Evolutionary conservation across 108 stramenopile genomes (phyloP).

Genomic region (Nannochloropsis granulata): DNA sequence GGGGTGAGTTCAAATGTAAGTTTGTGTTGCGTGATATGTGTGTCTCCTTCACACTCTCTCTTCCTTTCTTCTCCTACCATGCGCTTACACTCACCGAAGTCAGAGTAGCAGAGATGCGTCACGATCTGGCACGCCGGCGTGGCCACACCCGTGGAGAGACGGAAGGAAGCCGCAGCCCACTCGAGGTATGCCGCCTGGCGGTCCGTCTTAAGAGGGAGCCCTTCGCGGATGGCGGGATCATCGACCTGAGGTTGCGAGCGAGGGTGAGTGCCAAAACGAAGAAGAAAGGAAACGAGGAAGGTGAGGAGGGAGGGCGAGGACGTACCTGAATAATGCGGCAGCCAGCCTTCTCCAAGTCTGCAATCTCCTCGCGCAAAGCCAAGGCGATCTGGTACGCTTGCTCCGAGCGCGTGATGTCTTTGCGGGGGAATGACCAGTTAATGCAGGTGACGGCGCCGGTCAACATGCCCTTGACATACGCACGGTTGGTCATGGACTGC

Average conservation of each 20-base stretch:
- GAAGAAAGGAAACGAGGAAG: neutral
- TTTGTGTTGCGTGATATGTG: too few species aligned
- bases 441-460: constrained; percentile 59
- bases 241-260: constrained; percentile 25
- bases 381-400: constrained; percentile 52
- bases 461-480: constrained; percentile 57
- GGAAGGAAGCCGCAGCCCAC: constrained; percentile 53
- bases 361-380: constrained; percentile 46
- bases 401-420: constrained; percentile 45
- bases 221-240: constrained; percentile 54
- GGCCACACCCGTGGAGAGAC: constrained; percentile 43
- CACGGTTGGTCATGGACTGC: constrained; percentile 43
- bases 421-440: constrained; percentile 60
- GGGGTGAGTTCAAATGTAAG: too few species aligned
- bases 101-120: constrained; percentile 68
- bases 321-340: constrained; percentile 44
- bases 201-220: constrained; percentile 42
- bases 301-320: neutral
- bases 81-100: constrained; percentile 27
- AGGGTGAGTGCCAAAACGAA: neutral
- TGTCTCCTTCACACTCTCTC: too few species aligned
- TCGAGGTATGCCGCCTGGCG: constrained; percentile 38
- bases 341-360: constrained; percentile 47
- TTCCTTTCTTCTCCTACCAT: too few species aligned
- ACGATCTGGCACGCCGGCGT: constrained; percentile 48